Evolutionary conservation across 108 stramenopile species (phyloP).

Genomic region (Skeletonema marinoi): DNA sequence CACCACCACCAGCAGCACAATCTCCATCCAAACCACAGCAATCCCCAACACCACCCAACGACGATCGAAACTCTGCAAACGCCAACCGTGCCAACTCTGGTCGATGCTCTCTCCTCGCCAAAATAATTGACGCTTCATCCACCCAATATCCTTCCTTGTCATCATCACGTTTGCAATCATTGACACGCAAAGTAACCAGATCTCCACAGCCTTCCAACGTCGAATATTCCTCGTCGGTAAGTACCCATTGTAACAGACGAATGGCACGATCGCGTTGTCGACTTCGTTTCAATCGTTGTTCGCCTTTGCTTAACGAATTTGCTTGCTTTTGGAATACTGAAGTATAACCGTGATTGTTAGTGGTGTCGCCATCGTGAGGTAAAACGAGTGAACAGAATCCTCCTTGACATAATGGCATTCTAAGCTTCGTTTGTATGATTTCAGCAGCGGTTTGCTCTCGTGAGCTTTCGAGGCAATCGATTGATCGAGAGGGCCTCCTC

Average conservation of each 20-base stretch:
- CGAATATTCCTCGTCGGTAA: slow-evolving; percentile 39
- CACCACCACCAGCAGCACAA: not conserved
- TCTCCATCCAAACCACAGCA: slow-evolving; percentile 1
- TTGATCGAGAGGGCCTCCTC: not conserved
- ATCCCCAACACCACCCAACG: slow-evolving; percentile 1
- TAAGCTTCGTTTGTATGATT: not conserved
- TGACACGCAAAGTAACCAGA: slow-evolving; percentile 37
- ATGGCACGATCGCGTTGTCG: slow-evolving; percentile 36
- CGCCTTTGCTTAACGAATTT: slow-evolving; percentile 31
- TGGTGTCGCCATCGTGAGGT: slow-evolving; percentile 8
- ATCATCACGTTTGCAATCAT: not conserved
- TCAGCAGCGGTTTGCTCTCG: too few relatives aligned
- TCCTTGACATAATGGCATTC: slow-evolving; percentile 21
- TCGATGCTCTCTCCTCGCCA: slow-evolving; percentile 47
- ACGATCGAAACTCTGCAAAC: slow-evolving; percentile 42
- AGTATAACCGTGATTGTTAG: slow-evolving; percentile 5
- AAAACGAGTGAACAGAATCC: slow-evolving; percentile 34
- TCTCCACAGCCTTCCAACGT: slow-evolving; percentile 36
- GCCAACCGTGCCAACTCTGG: slow-evolving; percentile 46
- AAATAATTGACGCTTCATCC: slow-evolving; percentile 17
- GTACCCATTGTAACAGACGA: slow-evolving; percentile 34
- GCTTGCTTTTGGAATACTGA: slow-evolving; percentile 4
- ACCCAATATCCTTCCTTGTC: slow-evolving; percentile 17
- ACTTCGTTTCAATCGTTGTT: slow-evolving; percentile 33
- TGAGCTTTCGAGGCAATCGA: too few relatives aligned